phyloP scores from a whole-genome alignment of 1,284 basidiomycete genomes.

The Cryptococcus sp. region DNA sequence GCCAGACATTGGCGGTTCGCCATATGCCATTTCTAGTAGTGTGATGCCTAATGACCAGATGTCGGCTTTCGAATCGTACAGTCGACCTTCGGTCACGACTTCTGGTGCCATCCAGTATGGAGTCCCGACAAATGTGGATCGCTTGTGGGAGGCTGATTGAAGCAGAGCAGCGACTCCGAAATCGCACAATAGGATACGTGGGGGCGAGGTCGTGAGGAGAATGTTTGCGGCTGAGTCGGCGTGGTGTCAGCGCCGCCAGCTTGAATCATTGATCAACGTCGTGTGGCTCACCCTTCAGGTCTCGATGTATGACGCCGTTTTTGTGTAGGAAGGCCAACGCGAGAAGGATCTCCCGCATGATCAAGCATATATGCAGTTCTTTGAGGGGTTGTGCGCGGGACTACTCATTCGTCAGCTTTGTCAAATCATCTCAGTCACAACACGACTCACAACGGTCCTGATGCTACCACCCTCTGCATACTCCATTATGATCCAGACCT shows the following conservation, averaged over 20 bases:
- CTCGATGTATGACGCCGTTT: constrained; percentile 91
- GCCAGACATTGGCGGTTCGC: constrained; percentile 65
- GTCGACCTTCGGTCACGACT: constrained; percentile 81
- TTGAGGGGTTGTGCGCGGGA: constrained; percentile 80
- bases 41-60: constrained; percentile 97
- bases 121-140: constrained; percentile 92
- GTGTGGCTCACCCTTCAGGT: constrained; percentile 72
- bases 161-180: constrained; percentile 96
- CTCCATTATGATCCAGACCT: constrained; percentile 99
- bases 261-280: neutral
- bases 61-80: constrained; percentile 95
- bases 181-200: constrained; percentile 91
- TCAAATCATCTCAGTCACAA: neutral
- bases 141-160: constrained; percentile 80
- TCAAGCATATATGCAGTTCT: constrained; percentile 85
- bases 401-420: constrained; percentile 63
- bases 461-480: constrained; percentile 95
- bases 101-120: constrained; percentile 99
- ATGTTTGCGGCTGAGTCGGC: constrained; percentile 78
- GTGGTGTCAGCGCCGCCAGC: neutral
- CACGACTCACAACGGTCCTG: constrained; percentile 66
- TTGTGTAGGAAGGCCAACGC: constrained; percentile 88
- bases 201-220: constrained; percentile 74
- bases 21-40: constrained; percentile 84
- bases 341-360: constrained; percentile 84